These are phyloP conservation scores for Lasiosphaeria miniovina DNA, from an alignment of 495 filamentous ascomycete genomes.

Conservation along the genomic window DNA sequence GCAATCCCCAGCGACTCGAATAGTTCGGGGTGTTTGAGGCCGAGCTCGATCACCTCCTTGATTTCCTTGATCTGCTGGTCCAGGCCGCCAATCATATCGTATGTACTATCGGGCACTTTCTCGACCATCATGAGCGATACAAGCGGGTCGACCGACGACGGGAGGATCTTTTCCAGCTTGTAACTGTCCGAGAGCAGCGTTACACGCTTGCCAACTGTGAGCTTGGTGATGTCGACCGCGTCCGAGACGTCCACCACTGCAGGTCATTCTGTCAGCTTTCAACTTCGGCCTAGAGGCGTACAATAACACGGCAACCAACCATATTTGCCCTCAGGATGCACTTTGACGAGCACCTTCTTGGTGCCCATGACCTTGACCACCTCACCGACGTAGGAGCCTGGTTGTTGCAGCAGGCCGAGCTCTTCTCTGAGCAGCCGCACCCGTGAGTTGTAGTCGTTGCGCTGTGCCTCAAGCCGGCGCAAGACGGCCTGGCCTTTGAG, in stretches of 20 bases:
- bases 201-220: slow-evolving; percentile 96
- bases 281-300: slow-evolving; percentile 1
- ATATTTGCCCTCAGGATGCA: slow-evolving; percentile 99
- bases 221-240: slow-evolving; percentile 88
- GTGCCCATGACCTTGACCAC: slow-evolving; percentile 99
- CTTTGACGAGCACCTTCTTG: slow-evolving; percentile 98
- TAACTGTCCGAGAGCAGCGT: slow-evolving; percentile 94
- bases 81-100: slow-evolving; percentile 99
- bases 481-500: slow-evolving; percentile 96
- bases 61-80: slow-evolving; percentile 99
- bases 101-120: slow-evolving; percentile 98
- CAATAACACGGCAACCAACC: slow-evolving; percentile 53
- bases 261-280: not conserved
- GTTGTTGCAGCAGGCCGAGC: slow-evolving; percentile 92
- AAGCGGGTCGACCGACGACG: slow-evolving; percentile 93
- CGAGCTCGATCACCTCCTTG: slow-evolving; percentile 99
- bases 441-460: slow-evolving; percentile 98
- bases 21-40: slow-evolving; percentile 95
- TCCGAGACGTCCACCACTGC: slow-evolving; percentile 96
- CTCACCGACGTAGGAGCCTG: slow-evolving; percentile 96
- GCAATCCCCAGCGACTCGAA: slow-evolving; percentile 99
- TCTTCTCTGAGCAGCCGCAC: slow-evolving; percentile 95
- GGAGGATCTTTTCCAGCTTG: slow-evolving; percentile 97
- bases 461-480: slow-evolving; percentile 91
- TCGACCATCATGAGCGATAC: slow-evolving; percentile 99